Base-by-base conservation (phyloP, 2,329 filamentous ascomycete genomes). In the Tolypocladium capitatum region DNA sequence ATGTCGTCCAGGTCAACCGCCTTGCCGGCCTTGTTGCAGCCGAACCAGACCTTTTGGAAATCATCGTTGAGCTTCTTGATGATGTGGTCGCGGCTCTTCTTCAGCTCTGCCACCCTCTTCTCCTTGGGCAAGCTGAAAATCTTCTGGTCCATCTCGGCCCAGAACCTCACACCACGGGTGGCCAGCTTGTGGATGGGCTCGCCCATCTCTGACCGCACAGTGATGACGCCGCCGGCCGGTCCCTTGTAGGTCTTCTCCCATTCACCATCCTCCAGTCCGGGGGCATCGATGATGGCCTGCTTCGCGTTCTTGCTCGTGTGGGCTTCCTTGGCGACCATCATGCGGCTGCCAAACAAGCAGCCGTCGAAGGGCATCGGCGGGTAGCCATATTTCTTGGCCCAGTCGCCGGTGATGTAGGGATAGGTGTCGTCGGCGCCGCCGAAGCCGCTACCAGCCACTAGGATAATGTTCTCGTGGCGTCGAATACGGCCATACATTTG, bases 141-240 rank as follows among this genome's bases (percentile, higher is more conserved):
- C 70, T 94, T 96, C 67, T 94, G 80, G 62, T 98, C 92, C 89
- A 98, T 95, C 70, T 98, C 94, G 45, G 89, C 84, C 92, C 92
- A 98, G 74, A 98, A 95, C 47, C 80, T 74, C 43, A 98, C 90
- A 77, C 92, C 92, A 50, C 94, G 85, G 44, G 92, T 98, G 16
- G 92, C 94, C 50, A 98, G 80, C 73, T 98, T 98, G 74, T 98
- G 92, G 52, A 98, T 98, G 6, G 92, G 94, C 74, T 98, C 92
- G 42, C 92, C 94, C 94, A 98, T 98, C 70, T 98, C 92, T 1
- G 92, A 98, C 54, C 89, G 81, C 44, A 98, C 92, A 28, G 92
- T 98, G 59, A 98, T 91, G 53, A 98, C 81, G 63, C 92, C 92
- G 59, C 92, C 92, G 49, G 90, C 85, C 27, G 89, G 76, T 18